These are phyloP conservation scores for Chlamydomonas eustigma DNA, from an alignment of 139 green algal genomes.

Conservation along the genomic window DNA sequence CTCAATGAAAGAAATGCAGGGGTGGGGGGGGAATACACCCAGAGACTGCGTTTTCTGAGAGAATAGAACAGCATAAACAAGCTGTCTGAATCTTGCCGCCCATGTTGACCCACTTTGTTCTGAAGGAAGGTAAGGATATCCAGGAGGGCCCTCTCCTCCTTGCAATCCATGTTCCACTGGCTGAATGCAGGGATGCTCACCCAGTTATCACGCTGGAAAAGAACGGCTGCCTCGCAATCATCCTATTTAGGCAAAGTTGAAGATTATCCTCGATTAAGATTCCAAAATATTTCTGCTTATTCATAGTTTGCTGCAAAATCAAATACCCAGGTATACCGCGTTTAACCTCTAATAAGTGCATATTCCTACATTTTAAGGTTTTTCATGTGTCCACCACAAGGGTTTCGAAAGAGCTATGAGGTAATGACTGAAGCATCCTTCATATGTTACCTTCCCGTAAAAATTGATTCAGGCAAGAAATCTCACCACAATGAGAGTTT, in stretches of 20 bases:
- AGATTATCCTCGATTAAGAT: neutral
- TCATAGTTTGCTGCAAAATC: slow-evolving; percentile 1
- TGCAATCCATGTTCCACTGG: slow-evolving; percentile 5
- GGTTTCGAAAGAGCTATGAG: neutral
- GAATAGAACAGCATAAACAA: too few species aligned
- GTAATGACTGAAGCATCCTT: neutral
- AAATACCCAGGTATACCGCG: too few species aligned
- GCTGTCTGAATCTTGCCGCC: neutral
- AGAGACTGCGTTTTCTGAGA: too few species aligned
- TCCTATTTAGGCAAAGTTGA: neutral
- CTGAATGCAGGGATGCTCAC: slow-evolving; percentile 18
- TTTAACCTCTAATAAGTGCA: too few species aligned
- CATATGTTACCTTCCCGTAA: slow-evolving; percentile 56
- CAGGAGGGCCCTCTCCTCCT: slow-evolving; percentile 30
- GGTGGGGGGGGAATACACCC: too few species aligned
- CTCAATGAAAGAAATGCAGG: neutral
- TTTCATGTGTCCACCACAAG: too few species aligned
- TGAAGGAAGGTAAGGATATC: slow-evolving; percentile 32
- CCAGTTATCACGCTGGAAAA: slow-evolving; percentile 14
- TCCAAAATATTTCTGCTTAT: neutral
- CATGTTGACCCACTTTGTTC: slow-evolving; percentile 21
- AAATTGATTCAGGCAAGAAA: too few species aligned
- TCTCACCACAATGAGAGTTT: slow-evolving; percentile 60
- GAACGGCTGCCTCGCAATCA: neutral
- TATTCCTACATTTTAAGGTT: too few species aligned